Conservation (phyloP, 768 basidiomycete species). For the Boletus vinaceobasis region DNA sequence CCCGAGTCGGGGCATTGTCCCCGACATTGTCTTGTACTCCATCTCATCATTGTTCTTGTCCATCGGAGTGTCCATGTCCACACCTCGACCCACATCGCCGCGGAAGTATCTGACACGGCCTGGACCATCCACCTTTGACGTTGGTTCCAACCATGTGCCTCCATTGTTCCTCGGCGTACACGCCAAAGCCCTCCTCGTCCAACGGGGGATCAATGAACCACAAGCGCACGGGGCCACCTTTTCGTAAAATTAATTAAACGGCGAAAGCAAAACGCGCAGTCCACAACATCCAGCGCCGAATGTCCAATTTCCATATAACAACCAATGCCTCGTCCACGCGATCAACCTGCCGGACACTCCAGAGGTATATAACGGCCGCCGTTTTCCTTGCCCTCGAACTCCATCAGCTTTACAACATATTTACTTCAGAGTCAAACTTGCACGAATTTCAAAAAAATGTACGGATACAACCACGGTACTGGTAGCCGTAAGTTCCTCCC, state of each 20-base stretch:
- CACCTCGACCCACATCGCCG: background rate
- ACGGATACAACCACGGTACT: background rate
- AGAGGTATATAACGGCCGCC: conserved; percentile 7
- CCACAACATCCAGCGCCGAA: background rate
- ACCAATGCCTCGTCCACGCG: conserved; percentile 7
- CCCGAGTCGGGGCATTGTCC: background rate
- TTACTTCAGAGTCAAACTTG: background rate
- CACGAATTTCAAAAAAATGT: background rate
- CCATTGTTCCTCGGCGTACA: conserved; percentile 6
- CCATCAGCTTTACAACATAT: background rate
- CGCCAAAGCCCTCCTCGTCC: background rate
- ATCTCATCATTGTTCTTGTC: background rate
- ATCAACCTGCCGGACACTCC: background rate
- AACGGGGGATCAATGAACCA: background rate
- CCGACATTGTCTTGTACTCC: background rate
- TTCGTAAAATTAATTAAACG: conserved; percentile 6
- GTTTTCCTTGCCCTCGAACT: background rate
- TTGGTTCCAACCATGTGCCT: background rate
- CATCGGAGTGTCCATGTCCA: background rate
- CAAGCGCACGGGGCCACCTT: background rate
- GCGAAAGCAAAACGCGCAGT: conserved; percentile 4
- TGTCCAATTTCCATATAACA: background rate
- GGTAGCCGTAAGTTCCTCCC: conserved; percentile 1
- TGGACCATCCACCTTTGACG: background rate
- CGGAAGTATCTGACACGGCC: background rate